A percentile compares a stretch with the other conserved stretches of the same genome.
Evolutionary conservation across 2,329 filamentous ascomycete genomes (phyloP).

Genomic region (Aspergillus sp.): DNA sequence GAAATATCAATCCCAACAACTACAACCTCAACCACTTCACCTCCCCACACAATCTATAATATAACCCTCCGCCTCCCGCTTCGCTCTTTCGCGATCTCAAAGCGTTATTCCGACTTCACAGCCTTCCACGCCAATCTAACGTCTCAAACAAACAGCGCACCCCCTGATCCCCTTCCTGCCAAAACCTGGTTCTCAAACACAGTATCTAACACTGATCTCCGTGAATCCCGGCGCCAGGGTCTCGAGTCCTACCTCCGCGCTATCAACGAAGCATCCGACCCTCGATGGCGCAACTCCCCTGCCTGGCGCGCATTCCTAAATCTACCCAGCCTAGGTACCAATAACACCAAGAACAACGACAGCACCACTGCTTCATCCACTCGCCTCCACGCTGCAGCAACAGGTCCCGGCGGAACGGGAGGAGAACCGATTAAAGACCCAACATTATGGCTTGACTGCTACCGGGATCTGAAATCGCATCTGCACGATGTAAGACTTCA

Average conservation of each 20-base stretch:
- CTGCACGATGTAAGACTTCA: constrained; percentile 61
- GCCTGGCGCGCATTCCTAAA: constrained; percentile 61
- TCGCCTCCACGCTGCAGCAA: constrained; percentile 44
- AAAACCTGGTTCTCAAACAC: constrained; percentile 64
- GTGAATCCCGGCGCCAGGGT: constrained; percentile 57
- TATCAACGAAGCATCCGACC: constrained; percentile 57
- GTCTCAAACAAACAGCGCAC: constrained; percentile 51
- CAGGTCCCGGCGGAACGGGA: constrained; percentile 32
- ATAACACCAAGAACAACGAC: constrained; percentile 3
- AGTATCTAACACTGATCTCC: constrained; percentile 54
- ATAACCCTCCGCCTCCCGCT: constrained; percentile 62
- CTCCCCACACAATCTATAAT: constrained; percentile 62
- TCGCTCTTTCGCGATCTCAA: constrained; percentile 57
- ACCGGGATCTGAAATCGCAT: constrained; percentile 59
- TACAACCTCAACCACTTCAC: constrained; percentile 46
- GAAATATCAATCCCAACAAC: constrained; percentile 54
- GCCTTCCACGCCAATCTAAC: constrained; percentile 54
- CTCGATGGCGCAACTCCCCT: constrained; percentile 57
- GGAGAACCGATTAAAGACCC: constrained; percentile 48
- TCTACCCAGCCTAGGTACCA: constrained; percentile 45
- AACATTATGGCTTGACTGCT: constrained; percentile 63
- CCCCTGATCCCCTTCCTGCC: constrained; percentile 55
- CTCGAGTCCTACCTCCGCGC: constrained; percentile 60
- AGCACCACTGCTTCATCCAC: constrained; percentile 31
- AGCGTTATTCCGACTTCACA: constrained; percentile 66